Conservation (phyloP, 2,329 filamentous ascomycete species). For the Fusarium chaquense region DNA sequence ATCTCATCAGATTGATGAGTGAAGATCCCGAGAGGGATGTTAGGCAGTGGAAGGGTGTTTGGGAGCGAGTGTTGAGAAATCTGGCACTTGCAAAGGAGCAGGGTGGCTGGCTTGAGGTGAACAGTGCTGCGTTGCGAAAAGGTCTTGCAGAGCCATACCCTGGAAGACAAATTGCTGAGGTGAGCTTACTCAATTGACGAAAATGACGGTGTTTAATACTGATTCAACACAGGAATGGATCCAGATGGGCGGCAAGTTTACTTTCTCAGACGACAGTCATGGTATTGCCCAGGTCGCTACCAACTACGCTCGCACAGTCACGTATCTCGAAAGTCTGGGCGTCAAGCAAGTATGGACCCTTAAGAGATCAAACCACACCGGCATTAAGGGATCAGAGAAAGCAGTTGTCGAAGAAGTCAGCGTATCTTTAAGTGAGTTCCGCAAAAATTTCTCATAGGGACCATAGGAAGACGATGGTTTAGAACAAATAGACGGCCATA, state of each 20-base stretch:
- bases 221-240: slow-evolving; percentile 71
- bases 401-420: slow-evolving; percentile 57
- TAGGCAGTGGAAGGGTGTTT: slow-evolving; percentile 71
- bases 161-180: slow-evolving; percentile 79
- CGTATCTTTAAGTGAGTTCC: slow-evolving; percentile 58
- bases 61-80: slow-evolving; percentile 80
- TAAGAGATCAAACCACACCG: slow-evolving; percentile 53
- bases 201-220: neutral
- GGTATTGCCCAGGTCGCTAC: slow-evolving; percentile 87
- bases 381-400: slow-evolving; percentile 48
- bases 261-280: slow-evolving; percentile 95
- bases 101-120: slow-evolving; percentile 88
- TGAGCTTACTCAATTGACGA: slow-evolving; percentile 53
- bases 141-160: slow-evolving; percentile 94
- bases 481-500: slow-evolving; percentile 16
- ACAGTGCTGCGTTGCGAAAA: slow-evolving; percentile 88
- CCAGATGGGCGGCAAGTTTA: slow-evolving; percentile 81
- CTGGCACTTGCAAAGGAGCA: slow-evolving; percentile 76
- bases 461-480: neutral
- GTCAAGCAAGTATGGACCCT: slow-evolving; percentile 73
- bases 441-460: slow-evolving; percentile 45
- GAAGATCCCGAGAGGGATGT: slow-evolving; percentile 74
- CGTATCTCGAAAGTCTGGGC: slow-evolving; percentile 75
- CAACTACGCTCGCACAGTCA: slow-evolving; percentile 79
- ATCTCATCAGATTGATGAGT: slow-evolving; percentile 86